Evolutionary conservation across 1,284 basidiomycete species (phyloP).

Genomic region (Trichosporon asahii): DNA sequence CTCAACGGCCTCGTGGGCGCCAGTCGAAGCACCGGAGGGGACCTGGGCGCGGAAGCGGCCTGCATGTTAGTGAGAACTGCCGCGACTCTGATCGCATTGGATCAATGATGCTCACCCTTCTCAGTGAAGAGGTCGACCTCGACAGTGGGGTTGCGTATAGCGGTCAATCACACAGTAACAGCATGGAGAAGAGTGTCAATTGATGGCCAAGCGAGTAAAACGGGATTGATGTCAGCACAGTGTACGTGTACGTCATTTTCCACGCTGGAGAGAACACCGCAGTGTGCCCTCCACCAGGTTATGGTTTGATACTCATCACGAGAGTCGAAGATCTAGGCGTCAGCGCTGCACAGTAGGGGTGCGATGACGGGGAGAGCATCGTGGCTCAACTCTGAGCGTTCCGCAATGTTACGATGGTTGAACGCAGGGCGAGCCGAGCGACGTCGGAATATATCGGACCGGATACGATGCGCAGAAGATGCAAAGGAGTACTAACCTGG

Average conservation of each 20-base stretch:
- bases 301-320: conserved; percentile 59
- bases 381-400: background rate
- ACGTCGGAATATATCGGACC: background rate
- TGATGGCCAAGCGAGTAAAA: background rate
- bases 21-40: conserved; percentile 97
- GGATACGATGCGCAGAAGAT: background rate
- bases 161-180: conserved; percentile 25
- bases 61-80: conserved; percentile 42
- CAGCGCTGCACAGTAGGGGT: conserved; percentile 2
- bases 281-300: background rate
- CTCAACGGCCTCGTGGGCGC: conserved; percentile 97
- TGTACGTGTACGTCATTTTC: conserved; percentile 10
- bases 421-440: background rate
- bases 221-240: conserved; percentile 28
- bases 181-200: background rate
- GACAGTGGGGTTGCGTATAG: conserved; percentile 74
- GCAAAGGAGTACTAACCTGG: conserved; percentile 58
- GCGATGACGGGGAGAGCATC: background rate
- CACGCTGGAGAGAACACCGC: background rate
- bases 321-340: conserved; percentile 87
- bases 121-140: conserved; percentile 88
- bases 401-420: background rate
- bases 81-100: background rate
- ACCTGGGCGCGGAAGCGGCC: conserved; percentile 93
- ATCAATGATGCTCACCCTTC: conserved; percentile 61